Percentiles rank a stretch among this genome's conserved stretches.
Conservation (phyloP, 768 basidiomycete species). For the Phanerochaete carnosa region DNA sequence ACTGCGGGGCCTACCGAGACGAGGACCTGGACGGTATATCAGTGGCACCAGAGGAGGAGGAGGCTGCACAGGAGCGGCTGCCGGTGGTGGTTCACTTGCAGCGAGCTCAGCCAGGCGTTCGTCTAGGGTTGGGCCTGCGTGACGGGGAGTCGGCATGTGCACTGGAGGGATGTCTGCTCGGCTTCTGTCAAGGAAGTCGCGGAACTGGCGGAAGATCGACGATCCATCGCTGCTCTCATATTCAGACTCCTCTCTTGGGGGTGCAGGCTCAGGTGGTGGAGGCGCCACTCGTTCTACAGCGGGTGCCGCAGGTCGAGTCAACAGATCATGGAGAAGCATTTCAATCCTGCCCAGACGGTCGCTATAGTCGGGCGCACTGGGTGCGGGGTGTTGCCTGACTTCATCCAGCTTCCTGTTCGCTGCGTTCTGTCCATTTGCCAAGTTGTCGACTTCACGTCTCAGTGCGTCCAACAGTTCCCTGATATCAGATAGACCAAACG, state of each 20-base stretch:
- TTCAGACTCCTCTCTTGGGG: constrained; percentile 21
- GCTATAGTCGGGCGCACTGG: constrained; percentile 16
- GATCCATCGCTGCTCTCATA: constrained; percentile 27
- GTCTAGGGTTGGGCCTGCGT: constrained; percentile 50
- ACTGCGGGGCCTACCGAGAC: constrained; percentile 36
- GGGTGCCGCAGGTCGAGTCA: constrained; percentile 27
- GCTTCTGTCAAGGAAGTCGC: constrained; percentile 24
- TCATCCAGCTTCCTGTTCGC: constrained; percentile 63
- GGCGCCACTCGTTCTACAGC: constrained; percentile 8
- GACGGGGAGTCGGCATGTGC: constrained; percentile 41
- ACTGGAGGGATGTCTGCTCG: constrained; percentile 32
- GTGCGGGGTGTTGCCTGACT: constrained; percentile 46
- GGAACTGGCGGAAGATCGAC: constrained; percentile 15
- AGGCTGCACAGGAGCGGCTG: constrained; percentile 37
- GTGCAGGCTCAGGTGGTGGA: constrained; percentile 21
- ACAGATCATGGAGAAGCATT: constrained; percentile 37
- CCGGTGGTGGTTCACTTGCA: constrained; percentile 39
- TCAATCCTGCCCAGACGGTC: constrained; percentile 43
- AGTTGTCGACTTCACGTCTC: constrained; percentile 51
- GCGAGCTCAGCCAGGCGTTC: constrained; percentile 61
- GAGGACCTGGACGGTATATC: constrained; percentile 46
- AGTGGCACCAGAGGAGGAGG: constrained; percentile 57
- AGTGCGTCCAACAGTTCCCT: constrained; percentile 55
- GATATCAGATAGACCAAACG: constrained; percentile 40
- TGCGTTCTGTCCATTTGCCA: constrained; percentile 61